Conservation (phyloP, 2,329 filamentous ascomycete genomes). For the Leptographium galeiforme region DNA sequence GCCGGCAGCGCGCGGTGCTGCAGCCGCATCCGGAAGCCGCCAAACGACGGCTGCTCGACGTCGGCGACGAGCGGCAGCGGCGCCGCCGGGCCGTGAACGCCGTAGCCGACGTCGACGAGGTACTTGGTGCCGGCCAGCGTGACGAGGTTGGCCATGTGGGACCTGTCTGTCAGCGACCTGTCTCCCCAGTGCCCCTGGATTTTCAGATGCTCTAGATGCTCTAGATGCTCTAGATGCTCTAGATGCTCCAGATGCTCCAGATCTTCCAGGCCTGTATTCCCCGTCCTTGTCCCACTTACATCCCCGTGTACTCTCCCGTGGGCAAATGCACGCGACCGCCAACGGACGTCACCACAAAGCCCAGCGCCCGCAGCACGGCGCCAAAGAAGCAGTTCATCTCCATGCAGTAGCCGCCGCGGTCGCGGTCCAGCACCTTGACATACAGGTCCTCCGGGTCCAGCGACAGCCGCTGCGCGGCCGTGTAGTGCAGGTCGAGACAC, state of each 20-base stretch:
- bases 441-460: constrained; percentile 18
- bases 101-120: constrained; percentile 51
- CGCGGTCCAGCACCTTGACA: constrained; percentile 23
- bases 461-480: constrained; percentile 13
- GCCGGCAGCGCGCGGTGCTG: not conserved
- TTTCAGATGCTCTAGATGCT: no score
- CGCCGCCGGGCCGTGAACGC: constrained; percentile 48
- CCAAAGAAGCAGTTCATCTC: constrained; percentile 32
- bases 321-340: not conserved
- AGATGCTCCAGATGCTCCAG: no score
- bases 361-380: constrained; percentile 31
- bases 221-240: no score
- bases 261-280: no score
- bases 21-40: constrained; percentile 51
- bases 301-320: constrained; percentile 13
- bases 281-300: no score
- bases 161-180: no score
- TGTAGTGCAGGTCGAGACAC: constrained; percentile 38
- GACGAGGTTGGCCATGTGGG: constrained; percentile 36
- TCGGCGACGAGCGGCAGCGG: constrained; percentile 72
- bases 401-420: constrained; percentile 41
- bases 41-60: constrained; percentile 33
- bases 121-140: constrained; percentile 51
- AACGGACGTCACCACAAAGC: constrained; percentile 31
- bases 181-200: no score